Conservation (phyloP, 768 basidiomycete species). For the Podaxis mareebaensis region DNA sequence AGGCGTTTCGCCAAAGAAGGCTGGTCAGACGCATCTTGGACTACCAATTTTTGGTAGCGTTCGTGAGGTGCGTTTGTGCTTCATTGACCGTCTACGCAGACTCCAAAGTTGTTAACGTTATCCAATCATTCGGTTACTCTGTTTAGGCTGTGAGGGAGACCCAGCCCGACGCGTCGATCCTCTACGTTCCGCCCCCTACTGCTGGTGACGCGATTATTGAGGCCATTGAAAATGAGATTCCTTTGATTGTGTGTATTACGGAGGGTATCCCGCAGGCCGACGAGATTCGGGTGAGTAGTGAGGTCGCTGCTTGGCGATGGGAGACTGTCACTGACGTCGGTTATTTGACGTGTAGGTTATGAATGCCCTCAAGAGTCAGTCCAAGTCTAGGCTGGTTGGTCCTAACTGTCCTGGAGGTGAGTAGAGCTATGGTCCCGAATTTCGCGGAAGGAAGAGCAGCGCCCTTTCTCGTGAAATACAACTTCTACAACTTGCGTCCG, state of each 20-base stretch:
- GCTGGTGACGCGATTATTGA: slow-evolving; percentile 98
- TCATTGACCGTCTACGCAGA: not conserved
- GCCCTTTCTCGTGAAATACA: not conserved
- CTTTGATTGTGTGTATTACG: slow-evolving; percentile 96
- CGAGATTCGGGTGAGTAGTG: slow-evolving; percentile 76
- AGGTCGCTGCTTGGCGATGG: not conserved
- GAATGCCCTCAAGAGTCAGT: slow-evolving; percentile 93
- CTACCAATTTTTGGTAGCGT: slow-evolving; percentile 94
- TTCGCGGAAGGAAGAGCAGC: not conserved
- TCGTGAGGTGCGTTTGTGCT: slow-evolving; percentile 62
- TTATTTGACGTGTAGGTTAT: slow-evolving; percentile 59
- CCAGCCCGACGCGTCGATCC: slow-evolving; percentile 89
- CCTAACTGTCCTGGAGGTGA: slow-evolving; percentile 93
- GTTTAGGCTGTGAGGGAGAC: slow-evolving; percentile 81
- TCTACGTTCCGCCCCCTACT: slow-evolving; percentile 96
- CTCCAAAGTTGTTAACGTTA: not conserved
- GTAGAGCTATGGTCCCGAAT: slow-evolving; percentile 17
- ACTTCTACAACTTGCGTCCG: not conserved
- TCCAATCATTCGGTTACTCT: not conserved
- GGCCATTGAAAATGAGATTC: slow-evolving; percentile 98
- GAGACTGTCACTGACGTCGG: no score
- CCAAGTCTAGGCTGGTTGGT: slow-evolving; percentile 92
- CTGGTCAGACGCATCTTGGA: slow-evolving; percentile 92
- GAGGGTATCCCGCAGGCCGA: slow-evolving; percentile 98
- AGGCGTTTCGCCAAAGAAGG: slow-evolving; percentile 96